Percentiles rank a stretch among this genome's conserved stretches.
Evolutionary conservation across 73 alveolate species (phyloP).

Genomic region (Paramecium biaurelia): DNA sequence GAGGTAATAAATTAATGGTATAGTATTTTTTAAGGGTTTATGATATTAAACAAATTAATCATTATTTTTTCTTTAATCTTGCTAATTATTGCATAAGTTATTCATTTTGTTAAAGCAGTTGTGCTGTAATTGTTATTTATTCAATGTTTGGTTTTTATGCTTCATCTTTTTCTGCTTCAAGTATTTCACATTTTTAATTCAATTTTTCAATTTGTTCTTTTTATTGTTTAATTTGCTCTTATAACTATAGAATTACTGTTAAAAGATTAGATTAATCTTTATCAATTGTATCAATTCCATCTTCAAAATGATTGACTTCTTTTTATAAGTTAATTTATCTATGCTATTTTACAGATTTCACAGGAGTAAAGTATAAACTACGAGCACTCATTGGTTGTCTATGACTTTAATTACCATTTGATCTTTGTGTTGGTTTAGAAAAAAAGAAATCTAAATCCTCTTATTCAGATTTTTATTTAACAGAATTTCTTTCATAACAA

Average conservation of each 20-base stretch:
- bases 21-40: neutral
- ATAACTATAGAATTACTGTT: neutral
- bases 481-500: neutral
- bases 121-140: neutral
- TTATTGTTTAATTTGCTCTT: neutral
- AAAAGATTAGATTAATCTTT: neutral
- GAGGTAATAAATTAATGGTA: neutral
- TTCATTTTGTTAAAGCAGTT: neutral
- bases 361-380: neutral
- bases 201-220: neutral
- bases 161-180: neutral
- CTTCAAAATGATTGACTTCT: neutral
- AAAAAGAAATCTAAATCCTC: neutral
- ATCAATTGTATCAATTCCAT: neutral
- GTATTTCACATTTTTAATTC: neutral
- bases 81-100: neutral
- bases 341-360: neutral
- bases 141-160: neutral
- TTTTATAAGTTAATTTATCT: neutral
- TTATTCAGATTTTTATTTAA: neutral
- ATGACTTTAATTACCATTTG: neutral
- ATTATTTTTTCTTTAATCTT: neutral
- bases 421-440: neutral
- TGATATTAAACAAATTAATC: neutral
- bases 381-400: conserved; percentile 13